Percentiles rank a stretch among this genome's conserved stretches.
These are phyloP conservation scores for Simplicillium aogashimaense DNA, from an alignment of 2,329 filamentous ascomycete genomes.

Conservation along the genomic window DNA sequence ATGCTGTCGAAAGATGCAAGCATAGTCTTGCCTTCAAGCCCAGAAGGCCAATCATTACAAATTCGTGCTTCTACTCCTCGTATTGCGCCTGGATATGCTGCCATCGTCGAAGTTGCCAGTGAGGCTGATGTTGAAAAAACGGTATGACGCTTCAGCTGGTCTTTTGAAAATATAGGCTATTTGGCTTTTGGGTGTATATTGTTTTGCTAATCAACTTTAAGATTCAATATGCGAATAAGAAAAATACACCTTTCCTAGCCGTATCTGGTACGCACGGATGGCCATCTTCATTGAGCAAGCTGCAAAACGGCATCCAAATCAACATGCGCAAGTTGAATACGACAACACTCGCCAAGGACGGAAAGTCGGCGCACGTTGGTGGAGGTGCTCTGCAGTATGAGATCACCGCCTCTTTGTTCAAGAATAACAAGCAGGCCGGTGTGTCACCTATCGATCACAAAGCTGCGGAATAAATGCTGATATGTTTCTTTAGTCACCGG, in stretches of 20 bases:
- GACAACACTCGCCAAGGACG: conserved; percentile 1
- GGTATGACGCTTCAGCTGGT: not conserved
- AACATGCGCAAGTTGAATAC: conserved; percentile 8
- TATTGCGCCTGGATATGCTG: conserved; percentile 1
- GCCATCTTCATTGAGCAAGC: conserved; percentile 1
- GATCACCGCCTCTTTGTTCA: conserved; percentile 3
- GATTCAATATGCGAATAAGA: conserved; percentile 4
- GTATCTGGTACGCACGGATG: conserved; percentile 8
- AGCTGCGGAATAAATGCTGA: not conserved
- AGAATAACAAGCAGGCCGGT: conserved; percentile 5
- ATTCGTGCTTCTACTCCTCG: not conserved
- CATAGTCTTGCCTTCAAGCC: not conserved
- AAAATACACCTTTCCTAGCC: conserved; percentile 7
- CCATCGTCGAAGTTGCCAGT: conserved; percentile 2
- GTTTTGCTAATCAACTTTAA: not conserved
- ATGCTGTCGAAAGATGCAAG: not conserved
- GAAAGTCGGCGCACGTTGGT: conserved; percentile 3
- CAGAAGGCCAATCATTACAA: not conserved
- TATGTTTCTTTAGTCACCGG: not conserved
- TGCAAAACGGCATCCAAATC: conserved; percentile 7
- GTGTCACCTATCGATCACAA: not conserved
- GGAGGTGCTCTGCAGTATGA: conserved; percentile 7
- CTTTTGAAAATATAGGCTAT: not conserved
- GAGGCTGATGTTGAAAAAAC: conserved; percentile 4
- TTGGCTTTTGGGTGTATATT: not conserved